Evolutionary conservation across 306 rosid genomes (phyloP), one percentile per base, ranked within the genome.

Genomic region (Cyamopsis tetragonoloba): DNA sequence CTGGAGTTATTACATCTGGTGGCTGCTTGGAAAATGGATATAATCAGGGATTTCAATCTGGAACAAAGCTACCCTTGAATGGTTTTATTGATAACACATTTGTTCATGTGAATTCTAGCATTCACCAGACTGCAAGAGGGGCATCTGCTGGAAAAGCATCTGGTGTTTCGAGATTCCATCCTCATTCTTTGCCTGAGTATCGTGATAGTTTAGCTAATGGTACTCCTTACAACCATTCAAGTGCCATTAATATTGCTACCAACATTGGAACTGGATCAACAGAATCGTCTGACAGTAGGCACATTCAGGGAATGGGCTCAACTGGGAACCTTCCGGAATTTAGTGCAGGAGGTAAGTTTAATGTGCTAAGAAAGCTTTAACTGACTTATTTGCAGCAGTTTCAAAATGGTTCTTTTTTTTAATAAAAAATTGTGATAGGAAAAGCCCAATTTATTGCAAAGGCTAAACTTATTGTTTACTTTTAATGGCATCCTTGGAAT

Each of bases 111-210:
- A 83, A 84, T 73, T 83, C 91, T 28, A 62, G 82, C 60, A 74
- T 81, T 55, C 85, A 74, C 27, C 82, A 82, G 62, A 61, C 77
- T 0, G 54, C 78, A 60, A 72, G 85, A 81, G 84, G 82, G 80
- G 66, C 74, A 53, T 78, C 86, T 70, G 30, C 76, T 19, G 85
- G 70, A 46, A 71, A 75, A 57, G 66, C 41, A 43, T 64, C 83
- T 65, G 74, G 84, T 62, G 58, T 62, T 71, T 77, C 88, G 0
- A 53, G 70, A 69, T 77, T 82, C 62, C 91, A 87, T 46, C 88
- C 89, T 54, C 88, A 84, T 81, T 89, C 96, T 37, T 77, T 89
- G 5, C 96, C 96, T 1, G 93, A 89, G 72, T 77, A 79, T 67
- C 80, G 74, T 32, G 89, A 81, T 65, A 70, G 85, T 74, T 49